Percentiles rank a stretch among this genome's conserved stretches.
These are phyloP conservation scores for Porcisia hertigi DNA, from an alignment of 208 protist genomes.

Conservation along the genomic window DNA sequence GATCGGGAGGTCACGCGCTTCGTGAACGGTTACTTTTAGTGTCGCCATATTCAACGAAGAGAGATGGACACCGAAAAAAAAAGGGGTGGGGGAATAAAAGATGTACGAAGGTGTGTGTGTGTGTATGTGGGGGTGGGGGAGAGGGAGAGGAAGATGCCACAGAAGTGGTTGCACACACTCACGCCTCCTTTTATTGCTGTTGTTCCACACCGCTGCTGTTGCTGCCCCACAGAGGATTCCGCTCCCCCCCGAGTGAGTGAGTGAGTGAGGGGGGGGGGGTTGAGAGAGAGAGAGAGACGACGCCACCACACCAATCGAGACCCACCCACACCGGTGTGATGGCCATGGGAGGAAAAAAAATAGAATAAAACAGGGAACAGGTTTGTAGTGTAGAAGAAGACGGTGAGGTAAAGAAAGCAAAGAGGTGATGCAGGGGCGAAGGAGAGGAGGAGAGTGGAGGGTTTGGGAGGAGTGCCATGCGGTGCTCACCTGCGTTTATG, in stretches of 20 bases:
- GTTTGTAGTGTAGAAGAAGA: neutral
- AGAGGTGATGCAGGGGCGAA: neutral
- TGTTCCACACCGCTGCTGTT: too few relatives aligned
- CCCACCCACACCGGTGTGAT: neutral
- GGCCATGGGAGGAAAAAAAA: neutral
- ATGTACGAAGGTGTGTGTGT: too few relatives aligned
- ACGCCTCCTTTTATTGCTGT: too few relatives aligned
- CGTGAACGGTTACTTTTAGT: slow-evolving; percentile 89
- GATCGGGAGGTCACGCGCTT: slow-evolving; percentile 89
- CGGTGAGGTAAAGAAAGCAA: neutral
- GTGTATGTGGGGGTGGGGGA: too few relatives aligned
- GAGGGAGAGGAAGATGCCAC: too few relatives aligned
- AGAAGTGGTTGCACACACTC: too few relatives aligned
- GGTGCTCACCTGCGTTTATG: neutral
- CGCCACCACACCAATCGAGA: neutral
- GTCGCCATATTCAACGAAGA: slow-evolving; percentile 66
- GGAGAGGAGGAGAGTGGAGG: neutral
- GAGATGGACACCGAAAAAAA: slow-evolving; percentile 6
- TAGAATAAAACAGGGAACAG: neutral
- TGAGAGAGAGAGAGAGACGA: too few relatives aligned
- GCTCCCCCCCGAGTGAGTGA: too few relatives aligned
- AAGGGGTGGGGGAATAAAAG: too few relatives aligned
- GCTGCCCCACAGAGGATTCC: too few relatives aligned
- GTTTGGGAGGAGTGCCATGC: neutral
- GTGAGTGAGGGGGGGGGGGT: too few relatives aligned